Evolutionary conservation across 345 rosid genomes (phyloP).

Genomic region (Mallotus nudiflorus): DNA sequence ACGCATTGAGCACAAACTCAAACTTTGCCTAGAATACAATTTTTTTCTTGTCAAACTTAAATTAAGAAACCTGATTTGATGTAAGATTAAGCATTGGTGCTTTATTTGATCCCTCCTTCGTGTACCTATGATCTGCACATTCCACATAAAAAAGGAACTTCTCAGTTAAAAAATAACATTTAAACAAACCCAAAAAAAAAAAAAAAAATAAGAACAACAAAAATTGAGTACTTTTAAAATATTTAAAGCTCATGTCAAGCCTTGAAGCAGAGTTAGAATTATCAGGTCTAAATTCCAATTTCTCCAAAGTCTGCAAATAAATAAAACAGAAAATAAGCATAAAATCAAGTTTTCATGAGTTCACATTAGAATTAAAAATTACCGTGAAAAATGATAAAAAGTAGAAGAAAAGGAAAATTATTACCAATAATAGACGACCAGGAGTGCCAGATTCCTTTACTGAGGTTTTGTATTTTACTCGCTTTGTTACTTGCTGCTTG

Average conservation of each 20-base stretch:
- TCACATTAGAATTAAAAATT: not conserved
- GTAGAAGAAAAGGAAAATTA: not conserved
- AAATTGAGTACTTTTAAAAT: constrained; percentile 62
- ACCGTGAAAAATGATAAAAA: too few relatives aligned
- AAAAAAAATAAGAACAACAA: not conserved
- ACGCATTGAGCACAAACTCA: not conserved
- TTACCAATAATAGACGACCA: constrained; percentile 72
- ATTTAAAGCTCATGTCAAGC: constrained; percentile 64
- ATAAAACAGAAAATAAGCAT: not conserved
- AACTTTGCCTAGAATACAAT: not conserved
- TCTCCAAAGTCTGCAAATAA: constrained; percentile 53
- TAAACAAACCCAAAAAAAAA: not conserved
- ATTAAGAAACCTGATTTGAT: constrained; percentile 61
- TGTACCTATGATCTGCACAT: constrained; percentile 62
- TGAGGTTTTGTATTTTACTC: constrained; percentile 71
- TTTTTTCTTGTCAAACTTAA: too few relatives aligned
- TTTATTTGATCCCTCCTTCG: constrained; percentile 79
- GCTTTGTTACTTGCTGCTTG: constrained; percentile 53
- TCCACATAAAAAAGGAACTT: constrained; percentile 13
- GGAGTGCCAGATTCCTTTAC: constrained; percentile 84
- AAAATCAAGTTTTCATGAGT: not conserved
- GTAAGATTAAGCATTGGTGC: constrained; percentile 90
- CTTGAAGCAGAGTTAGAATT: constrained; percentile 65
- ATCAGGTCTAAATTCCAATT: constrained; percentile 59
- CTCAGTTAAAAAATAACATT: not conserved